A percentile compares a stretch with the other conserved stretches of the same genome.
Conservation (phyloP, 805 yeast genomes). For the Ogataea siamensis region DNA sequence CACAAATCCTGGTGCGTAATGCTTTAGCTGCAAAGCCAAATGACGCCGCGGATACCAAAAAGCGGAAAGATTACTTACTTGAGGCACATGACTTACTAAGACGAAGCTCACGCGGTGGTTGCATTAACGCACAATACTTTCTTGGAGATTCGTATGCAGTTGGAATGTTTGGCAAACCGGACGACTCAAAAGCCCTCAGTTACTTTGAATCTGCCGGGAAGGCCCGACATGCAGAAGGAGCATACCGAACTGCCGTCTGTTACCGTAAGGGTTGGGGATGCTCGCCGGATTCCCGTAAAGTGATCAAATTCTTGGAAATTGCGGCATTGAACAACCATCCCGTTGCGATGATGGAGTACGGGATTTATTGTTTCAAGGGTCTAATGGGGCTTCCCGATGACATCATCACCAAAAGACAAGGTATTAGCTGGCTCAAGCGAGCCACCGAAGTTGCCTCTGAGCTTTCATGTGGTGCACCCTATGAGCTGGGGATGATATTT, state of each 20-base stretch:
- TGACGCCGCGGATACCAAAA: slow-evolving; percentile 30
- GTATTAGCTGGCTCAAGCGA: slow-evolving; percentile 88
- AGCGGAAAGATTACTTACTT: slow-evolving; percentile 59
- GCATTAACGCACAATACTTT: slow-evolving; percentile 86
- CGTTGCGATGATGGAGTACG: slow-evolving; percentile 94
- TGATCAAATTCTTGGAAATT: slow-evolving; percentile 74
- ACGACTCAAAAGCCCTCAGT: slow-evolving; percentile 69
- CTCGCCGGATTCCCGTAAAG: slow-evolving; percentile 81
- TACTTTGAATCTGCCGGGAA: slow-evolving; percentile 89
- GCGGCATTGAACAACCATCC: slow-evolving; percentile 93
- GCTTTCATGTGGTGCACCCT: slow-evolving; percentile 89
- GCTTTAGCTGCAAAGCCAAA: slow-evolving; percentile 18
- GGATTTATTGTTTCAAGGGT: slow-evolving; percentile 79
- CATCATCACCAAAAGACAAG: slow-evolving; percentile 71
- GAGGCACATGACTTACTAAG: slow-evolving; percentile 60
- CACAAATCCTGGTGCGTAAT: slow-evolving; percentile 64
- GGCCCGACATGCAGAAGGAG: slow-evolving; percentile 87
- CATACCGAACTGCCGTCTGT: slow-evolving; percentile 88
- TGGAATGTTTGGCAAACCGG: slow-evolving; percentile 79
- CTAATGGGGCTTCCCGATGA: slow-evolving; percentile 77
- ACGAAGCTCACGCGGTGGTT: slow-evolving; percentile 74
- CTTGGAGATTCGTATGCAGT: slow-evolving; percentile 87
- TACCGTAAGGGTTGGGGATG: slow-evolving; percentile 94
- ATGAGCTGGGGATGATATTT: slow-evolving; percentile 82
- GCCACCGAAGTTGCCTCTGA: slow-evolving; percentile 84